A percentile compares a stretch with the other conserved stretches of the same genome.
Evolutionary conservation across 192 early-diverging fungal genomes (phyloP).

Genomic region (Coemansia sp.): DNA sequence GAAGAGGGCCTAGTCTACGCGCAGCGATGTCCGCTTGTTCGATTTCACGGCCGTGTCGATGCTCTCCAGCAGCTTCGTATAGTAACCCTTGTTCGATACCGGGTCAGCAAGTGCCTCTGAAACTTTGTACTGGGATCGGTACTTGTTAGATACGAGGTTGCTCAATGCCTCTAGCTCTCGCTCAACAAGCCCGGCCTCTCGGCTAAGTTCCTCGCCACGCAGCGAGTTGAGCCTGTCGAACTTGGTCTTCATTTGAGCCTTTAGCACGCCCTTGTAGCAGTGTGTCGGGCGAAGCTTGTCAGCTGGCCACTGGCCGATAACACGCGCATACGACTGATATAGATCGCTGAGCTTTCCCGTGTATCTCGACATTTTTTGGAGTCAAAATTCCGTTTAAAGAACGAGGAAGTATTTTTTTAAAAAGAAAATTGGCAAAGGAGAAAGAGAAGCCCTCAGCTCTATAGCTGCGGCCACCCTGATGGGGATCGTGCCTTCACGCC

Average conservation of each 20-base stretch:
- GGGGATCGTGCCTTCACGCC: no score
- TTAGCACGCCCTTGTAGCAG: conserved; percentile 67
- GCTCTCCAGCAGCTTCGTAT: conserved; percentile 40
- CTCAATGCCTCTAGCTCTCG: conserved; percentile 34
- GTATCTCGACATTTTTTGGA: conserved; percentile 28
- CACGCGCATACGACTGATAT: conserved; percentile 64
- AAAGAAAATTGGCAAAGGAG: neutral
- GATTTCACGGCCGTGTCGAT: conserved; percentile 37
- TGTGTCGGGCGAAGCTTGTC: conserved; percentile 73
- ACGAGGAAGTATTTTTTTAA: neutral
- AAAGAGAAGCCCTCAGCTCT: neutral
- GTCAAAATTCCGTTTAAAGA: neutral
- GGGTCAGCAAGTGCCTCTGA: conserved; percentile 33
- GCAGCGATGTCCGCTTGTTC: conserved; percentile 28
- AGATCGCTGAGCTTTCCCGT: conserved; percentile 52
- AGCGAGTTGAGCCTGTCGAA: conserved; percentile 32
- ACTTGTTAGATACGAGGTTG: conserved; percentile 32
- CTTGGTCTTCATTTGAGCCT: conserved; percentile 41
- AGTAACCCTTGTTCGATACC: conserved; percentile 42
- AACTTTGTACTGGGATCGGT: conserved; percentile 29
- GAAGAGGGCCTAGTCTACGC: conserved; percentile 32
- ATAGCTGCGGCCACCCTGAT: neutral
- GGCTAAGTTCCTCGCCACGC: conserved; percentile 32
- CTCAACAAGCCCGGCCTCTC: conserved; percentile 16
- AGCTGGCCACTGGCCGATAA: conserved; percentile 66